These are phyloP conservation scores for Kodamaea plutei DNA, from an alignment of 1,139 yeast species.

Conservation along the genomic window DNA sequence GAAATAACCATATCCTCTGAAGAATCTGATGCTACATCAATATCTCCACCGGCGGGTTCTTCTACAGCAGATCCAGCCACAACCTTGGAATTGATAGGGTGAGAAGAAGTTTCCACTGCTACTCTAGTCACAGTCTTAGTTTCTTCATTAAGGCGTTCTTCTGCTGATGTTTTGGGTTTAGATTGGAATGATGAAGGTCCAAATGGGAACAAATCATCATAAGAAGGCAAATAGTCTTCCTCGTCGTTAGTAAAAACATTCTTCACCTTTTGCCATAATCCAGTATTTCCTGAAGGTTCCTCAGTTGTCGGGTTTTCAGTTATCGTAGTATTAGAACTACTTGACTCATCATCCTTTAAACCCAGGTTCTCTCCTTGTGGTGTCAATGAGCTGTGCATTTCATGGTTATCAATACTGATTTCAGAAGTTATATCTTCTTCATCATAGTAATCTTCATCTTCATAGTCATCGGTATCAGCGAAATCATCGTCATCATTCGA, in stretches of 20 bases:
- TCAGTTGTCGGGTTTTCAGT: not conserved
- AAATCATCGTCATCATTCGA: slow-evolving; percentile 30
- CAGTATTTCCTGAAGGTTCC: slow-evolving; percentile 11
- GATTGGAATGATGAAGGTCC: slow-evolving; percentile 34
- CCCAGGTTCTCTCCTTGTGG: too few relatives aligned
- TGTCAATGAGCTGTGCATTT: slow-evolving; percentile 1
- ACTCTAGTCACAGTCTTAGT: slow-evolving; percentile 3
- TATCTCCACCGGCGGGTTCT: slow-evolving; percentile 22
- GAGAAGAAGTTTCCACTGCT: slow-evolving; percentile 4
- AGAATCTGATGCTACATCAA: slow-evolving; percentile 42
- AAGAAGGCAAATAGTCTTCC: slow-evolving; percentile 59
- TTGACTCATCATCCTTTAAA: slow-evolving; percentile 7
- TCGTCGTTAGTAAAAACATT: slow-evolving; percentile 48
- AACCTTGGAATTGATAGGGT: slow-evolving; percentile 1
- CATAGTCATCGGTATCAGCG: slow-evolving; percentile 18
- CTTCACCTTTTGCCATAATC: slow-evolving; percentile 62
- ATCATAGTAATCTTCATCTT: slow-evolving; percentile 19
- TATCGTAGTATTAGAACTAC: slow-evolving; percentile 6
- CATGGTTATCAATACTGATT: slow-evolving; percentile 9
- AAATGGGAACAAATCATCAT: slow-evolving; percentile 79
- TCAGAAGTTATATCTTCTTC: slow-evolving; percentile 11
- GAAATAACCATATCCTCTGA: slow-evolving; percentile 51
- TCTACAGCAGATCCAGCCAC: slow-evolving; percentile 8
- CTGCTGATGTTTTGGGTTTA: slow-evolving; percentile 34
- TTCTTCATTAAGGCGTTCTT: slow-evolving; percentile 29